Evolutionary conservation across 805 yeast species (phyloP), one percentile per base, ranked within the genome.

Genomic region (Lipomyces starkeyi): DNA sequence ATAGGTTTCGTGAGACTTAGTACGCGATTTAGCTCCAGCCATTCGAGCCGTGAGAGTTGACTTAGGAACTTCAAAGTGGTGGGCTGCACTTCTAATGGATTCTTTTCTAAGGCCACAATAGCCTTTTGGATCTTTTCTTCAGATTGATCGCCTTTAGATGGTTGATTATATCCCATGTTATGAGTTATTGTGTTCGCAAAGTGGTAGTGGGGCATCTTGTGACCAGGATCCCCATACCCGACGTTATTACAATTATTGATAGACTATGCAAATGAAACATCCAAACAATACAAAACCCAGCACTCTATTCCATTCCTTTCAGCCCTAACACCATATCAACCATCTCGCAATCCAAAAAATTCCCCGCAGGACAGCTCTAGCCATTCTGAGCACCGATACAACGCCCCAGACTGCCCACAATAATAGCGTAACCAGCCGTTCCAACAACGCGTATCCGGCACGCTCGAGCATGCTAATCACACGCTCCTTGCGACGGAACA

Each of bases 371-470:
- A 61, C 27, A 7, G 59, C 17, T 37, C 72, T 43, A 17, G 32
- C 59, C 22, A 68, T 3, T 17, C 71, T n/a, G 22, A 69, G 29
- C 3, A 56, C 59, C 17, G 62, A 37, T 9, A 69, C 72, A 20
- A 66, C 58, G 2, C 72, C 72, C 72, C 72, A 69, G 27, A 69
- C 72, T 14, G 52, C 64, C 72, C 72, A 69, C 40, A 69, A 53
- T 32, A 63, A 29, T 3, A 43, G 13, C 25, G 62, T 63, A 20
- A 69, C 66, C 43, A 58, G 29, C 14, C 61, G 49, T 35, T 69
- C 72, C 25, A 69, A 63, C 11, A 64, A 55, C 20, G 64, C 65
- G 25, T 68, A 69, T 17, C 71, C 71, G 14, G 64, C 37, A 27
- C 59, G 67, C 57, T 20, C 47, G 14, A 62, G 20, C 32, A 52